Conservation (phyloP, 176 grass and related monocot genomes). For the Ananas comosus region DNA sequence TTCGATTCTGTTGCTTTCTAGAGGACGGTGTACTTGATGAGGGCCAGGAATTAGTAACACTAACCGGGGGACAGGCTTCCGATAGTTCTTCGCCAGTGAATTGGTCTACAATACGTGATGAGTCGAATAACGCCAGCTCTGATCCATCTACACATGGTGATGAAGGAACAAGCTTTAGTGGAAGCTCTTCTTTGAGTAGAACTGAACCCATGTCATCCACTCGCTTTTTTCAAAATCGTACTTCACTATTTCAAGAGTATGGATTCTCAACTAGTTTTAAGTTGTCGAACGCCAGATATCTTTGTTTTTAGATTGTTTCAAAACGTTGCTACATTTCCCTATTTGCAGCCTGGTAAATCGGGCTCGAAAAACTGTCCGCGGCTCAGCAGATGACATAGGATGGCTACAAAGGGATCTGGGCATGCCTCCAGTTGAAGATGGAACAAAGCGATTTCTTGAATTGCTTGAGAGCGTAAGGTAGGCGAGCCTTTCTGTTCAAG, state of each 20-base stretch:
- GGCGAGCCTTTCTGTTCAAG: not conserved
- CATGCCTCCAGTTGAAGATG: slow-evolving; percentile 67
- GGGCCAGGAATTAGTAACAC: slow-evolving; percentile 42
- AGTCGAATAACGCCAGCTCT: slow-evolving; percentile 14
- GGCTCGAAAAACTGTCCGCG: slow-evolving; percentile 76
- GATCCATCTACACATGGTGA: slow-evolving; percentile 17
- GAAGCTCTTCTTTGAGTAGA: slow-evolving; percentile 26
- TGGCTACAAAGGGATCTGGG: slow-evolving; percentile 51
- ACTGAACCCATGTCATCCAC: slow-evolving; percentile 41
- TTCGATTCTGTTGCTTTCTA: slow-evolving; percentile 3
- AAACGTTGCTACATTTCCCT: not conserved
- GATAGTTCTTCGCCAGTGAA: slow-evolving; percentile 6
- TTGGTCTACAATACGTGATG: slow-evolving; percentile 14
- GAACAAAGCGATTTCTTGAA: slow-evolving; percentile 54
- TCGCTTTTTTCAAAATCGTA: slow-evolving; percentile 53
- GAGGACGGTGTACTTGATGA: slow-evolving; percentile 33
- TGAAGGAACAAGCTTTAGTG: slow-evolving; percentile 17
- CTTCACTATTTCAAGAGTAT: slow-evolving; percentile 84
- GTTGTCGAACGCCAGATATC: not conserved
- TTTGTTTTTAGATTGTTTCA: not conserved
- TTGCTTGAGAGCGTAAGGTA: slow-evolving; percentile 76
- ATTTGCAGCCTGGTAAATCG: slow-evolving; percentile 54
- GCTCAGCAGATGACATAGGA: slow-evolving; percentile 88
- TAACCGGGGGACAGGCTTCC: slow-evolving; percentile 13
- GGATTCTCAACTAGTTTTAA: slow-evolving; percentile 9